Evolutionary conservation across 306 rosid genomes (phyloP).

Genomic region (Medicago lupulina): DNA sequence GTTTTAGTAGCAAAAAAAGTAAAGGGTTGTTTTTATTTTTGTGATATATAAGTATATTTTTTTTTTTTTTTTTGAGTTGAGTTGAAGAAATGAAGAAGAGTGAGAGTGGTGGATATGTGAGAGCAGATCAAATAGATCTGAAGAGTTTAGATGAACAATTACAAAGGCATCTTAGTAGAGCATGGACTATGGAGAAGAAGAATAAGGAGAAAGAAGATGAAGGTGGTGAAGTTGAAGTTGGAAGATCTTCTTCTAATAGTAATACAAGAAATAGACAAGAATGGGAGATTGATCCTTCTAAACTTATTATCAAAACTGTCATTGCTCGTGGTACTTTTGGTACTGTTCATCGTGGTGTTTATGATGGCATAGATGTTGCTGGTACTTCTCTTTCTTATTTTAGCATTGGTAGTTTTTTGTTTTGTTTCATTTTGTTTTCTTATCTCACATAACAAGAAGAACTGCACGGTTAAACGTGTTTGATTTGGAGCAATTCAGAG

Average conservation of each 20-base stretch:
- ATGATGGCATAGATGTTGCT: conserved; percentile 92
- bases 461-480: too few relatives aligned
- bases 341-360: conserved; percentile 96
- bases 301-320: conserved; percentile 74
- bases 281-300: conserved; percentile 98
- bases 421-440: not conserved
- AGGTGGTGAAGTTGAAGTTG: conserved; percentile 33
- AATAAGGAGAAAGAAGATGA: conserved; percentile 66
- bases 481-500: too few relatives aligned
- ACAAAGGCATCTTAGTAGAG: conserved; percentile 86
- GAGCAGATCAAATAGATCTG: conserved; percentile 99
- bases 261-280: conserved; percentile 65
- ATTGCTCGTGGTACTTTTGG: conserved; percentile 99
- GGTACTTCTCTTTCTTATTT: conserved; percentile 51
- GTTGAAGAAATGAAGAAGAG: conserved; percentile 72
- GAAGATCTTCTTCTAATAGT: conserved; percentile 12
- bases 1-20: conserved; percentile 16
- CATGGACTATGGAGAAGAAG: conserved; percentile 96
- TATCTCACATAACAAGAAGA: too few relatives aligned
- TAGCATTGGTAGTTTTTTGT: not conserved
- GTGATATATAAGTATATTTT: too few relatives aligned
- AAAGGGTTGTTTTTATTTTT: conserved; percentile 32
- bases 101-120: conserved; percentile 83
- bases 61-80: not conserved
- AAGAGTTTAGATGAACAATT: conserved; percentile 98